A percentile compares a stretch with the other conserved stretches of the same genome.
These are phyloP conservation scores for Tolypocladium paradoxum DNA, from an alignment of 2,329 filamentous ascomycete genomes.

Conservation along the genomic window DNA sequence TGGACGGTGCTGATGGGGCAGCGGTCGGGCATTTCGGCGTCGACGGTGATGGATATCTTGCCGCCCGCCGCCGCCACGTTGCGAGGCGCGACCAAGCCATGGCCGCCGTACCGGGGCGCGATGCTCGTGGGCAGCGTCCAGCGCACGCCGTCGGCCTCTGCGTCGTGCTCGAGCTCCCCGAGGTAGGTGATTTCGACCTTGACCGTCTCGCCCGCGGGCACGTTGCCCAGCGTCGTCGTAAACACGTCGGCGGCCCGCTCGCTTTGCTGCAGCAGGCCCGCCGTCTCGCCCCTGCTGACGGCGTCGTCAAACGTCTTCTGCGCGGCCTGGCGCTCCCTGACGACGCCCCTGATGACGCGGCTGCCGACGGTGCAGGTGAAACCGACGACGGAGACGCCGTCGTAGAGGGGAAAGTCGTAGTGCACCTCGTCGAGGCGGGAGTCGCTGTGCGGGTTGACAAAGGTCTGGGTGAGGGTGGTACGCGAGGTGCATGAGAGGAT, in stretches of 20 bases:
- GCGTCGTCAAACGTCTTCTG: slow-evolving; percentile 49
- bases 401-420: slow-evolving; percentile 63
- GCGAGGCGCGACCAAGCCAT: neutral
- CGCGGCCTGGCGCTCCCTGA: slow-evolving; percentile 56
- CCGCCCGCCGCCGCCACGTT: neutral
- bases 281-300: slow-evolving; percentile 45
- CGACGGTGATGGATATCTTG: slow-evolving; percentile 19
- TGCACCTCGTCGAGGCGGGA: slow-evolving; percentile 32
- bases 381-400: slow-evolving; percentile 58
- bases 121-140: slow-evolving; percentile 60
- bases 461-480: slow-evolving; percentile 44
- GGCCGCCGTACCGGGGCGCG: slow-evolving; percentile 46
- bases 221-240: slow-evolving; percentile 55
- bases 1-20: slow-evolving; percentile 50
- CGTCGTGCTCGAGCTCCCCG: slow-evolving; percentile 62
- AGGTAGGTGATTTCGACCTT: slow-evolving; percentile 54
- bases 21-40: slow-evolving; percentile 36
- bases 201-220: slow-evolving; percentile 46
- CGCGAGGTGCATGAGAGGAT: slow-evolving; percentile 44
- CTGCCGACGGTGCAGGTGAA: slow-evolving; percentile 55
- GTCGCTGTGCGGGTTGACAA: slow-evolving; percentile 41
- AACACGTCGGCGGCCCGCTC: slow-evolving; percentile 54
- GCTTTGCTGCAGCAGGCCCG: slow-evolving; percentile 55
- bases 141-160: slow-evolving; percentile 54
- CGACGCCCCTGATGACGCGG: slow-evolving; percentile 50